Conservation (phyloP, 2,329 filamentous ascomycete species). For the Fusarium xylarioides region DNA sequence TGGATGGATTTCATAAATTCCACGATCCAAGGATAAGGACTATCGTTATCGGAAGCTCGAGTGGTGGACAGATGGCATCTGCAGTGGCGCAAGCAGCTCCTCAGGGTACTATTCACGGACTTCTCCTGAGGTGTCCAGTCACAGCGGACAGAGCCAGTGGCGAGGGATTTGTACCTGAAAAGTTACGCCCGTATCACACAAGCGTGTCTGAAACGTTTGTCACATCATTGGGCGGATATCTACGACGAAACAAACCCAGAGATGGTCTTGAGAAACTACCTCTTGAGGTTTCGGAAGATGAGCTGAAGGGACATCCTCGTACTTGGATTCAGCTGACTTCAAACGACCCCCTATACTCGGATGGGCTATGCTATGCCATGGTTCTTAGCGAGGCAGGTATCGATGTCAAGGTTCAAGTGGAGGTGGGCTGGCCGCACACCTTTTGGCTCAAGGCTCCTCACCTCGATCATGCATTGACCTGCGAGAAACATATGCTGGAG, state of each 20-base stretch:
- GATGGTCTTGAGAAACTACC: conserved; percentile 54
- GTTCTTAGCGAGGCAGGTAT: conserved; percentile 51
- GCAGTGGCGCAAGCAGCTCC: conserved; percentile 50
- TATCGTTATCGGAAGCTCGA: conserved; percentile 57
- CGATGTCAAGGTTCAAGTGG: conserved; percentile 53
- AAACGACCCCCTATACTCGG: conserved; percentile 62
- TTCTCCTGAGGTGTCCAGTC: conserved; percentile 59
- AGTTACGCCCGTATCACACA: conserved; percentile 50
- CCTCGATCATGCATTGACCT: conserved; percentile 51
- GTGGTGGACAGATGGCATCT: conserved; percentile 58
- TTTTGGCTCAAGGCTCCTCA: conserved; percentile 60
- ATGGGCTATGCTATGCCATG: conserved; percentile 60
- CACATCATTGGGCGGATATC: conserved; percentile 47
- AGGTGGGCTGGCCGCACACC: conserved; percentile 60
- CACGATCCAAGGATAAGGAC: conserved; percentile 31
- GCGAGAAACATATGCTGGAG: conserved; percentile 53
- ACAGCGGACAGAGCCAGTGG: conserved; percentile 55
- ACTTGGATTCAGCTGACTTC: conserved; percentile 61
- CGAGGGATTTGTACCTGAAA: conserved; percentile 48
- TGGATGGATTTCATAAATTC: conserved; percentile 47
- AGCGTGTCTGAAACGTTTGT: conserved; percentile 51
- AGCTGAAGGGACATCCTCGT: conserved; percentile 48
- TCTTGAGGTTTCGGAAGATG: conserved; percentile 47
- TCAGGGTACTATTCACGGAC: conserved; percentile 47
- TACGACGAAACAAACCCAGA: conserved; percentile 48